Percentiles rank a stretch among this genome's conserved stretches.
Conservation (phyloP, 2,329 filamentous ascomycete species). For the Uncinocarpus reesii region DNA sequence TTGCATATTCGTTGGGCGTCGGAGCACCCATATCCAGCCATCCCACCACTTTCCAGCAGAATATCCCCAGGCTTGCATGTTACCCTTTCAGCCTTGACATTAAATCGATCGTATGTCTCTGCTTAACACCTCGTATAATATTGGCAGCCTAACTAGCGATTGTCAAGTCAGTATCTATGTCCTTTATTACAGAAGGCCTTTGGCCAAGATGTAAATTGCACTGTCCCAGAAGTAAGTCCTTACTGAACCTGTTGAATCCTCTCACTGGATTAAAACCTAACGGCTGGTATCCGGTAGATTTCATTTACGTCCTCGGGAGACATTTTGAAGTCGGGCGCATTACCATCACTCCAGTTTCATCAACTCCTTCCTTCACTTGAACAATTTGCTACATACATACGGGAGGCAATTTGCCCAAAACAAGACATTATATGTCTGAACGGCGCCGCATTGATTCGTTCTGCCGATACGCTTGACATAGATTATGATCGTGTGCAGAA, state of each 20-base stretch:
- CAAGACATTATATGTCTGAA: slow-evolving; percentile 42
- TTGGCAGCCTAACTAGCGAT: background rate
- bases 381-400: slow-evolving; percentile 46
- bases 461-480: slow-evolving; percentile 60
- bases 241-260: background rate
- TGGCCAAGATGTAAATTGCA: slow-evolving; percentile 47
- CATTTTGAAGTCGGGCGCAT: slow-evolving; percentile 50
- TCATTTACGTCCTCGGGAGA: slow-evolving; percentile 54
- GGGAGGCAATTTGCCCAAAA: slow-evolving; percentile 43
- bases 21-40: slow-evolving; percentile 45
- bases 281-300: slow-evolving; percentile 29
- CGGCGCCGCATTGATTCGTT: slow-evolving; percentile 38
- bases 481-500: slow-evolving; percentile 63
- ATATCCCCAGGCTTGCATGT: slow-evolving; percentile 73
- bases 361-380: slow-evolving; percentile 50
- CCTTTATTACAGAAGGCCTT: slow-evolving; percentile 49
- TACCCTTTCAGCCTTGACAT: slow-evolving; percentile 54
- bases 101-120: slow-evolving; percentile 4
- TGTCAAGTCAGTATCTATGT: slow-evolving; percentile 45
- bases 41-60: slow-evolving; percentile 63
- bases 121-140: background rate
- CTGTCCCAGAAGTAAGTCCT: slow-evolving; percentile 36
- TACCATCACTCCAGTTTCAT: slow-evolving; percentile 60
- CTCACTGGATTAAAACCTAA: slow-evolving; percentile 14
- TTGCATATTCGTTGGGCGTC: slow-evolving; percentile 74